Percentiles rank a stretch among this genome's conserved stretches.
phyloP scores from a whole-genome alignment of 2,329 filamentous ascomycete genomes.

The Aureobasidium sp. region DNA sequence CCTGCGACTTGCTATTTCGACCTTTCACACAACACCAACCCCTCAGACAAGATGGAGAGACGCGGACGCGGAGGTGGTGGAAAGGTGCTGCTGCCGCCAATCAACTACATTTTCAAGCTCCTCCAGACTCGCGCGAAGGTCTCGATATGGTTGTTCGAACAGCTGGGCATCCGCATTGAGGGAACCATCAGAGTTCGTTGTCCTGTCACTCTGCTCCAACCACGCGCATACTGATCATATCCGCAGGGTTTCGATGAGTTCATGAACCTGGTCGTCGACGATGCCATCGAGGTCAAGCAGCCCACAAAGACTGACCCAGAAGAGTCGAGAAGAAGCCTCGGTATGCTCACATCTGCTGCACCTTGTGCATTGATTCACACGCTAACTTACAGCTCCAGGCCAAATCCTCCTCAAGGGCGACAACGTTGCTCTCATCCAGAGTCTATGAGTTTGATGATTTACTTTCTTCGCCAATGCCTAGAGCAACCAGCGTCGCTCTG shows the following conservation, averaged over 20 bases:
- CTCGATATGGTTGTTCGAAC: conserved; percentile 95
- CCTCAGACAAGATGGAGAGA: conserved; percentile 39
- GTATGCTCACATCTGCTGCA: conserved; percentile 40
- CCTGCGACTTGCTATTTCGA: not conserved
- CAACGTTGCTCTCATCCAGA: conserved; percentile 72
- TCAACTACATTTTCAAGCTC: conserved; percentile 92
- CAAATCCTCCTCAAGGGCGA: conserved; percentile 84
- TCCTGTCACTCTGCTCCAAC: conserved; percentile 11
- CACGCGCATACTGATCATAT: conserved; percentile 5
- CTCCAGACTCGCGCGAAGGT: conserved; percentile 77
- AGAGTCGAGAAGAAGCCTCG: conserved; percentile 69
- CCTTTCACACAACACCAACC: not conserved
- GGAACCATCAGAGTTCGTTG: conserved; percentile 79
- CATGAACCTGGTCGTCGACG: conserved; percentile 96
- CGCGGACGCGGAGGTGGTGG: conserved; percentile 44
- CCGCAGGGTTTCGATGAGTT: conserved; percentile 92
- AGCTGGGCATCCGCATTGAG: conserved; percentile 87
- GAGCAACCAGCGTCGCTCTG: not conserved
- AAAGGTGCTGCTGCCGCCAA: conserved; percentile 65
- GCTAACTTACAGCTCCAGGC: conserved; percentile 39
- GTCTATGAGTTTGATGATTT: conserved; percentile 8
- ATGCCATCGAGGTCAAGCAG: conserved; percentile 85
- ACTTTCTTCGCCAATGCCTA: not conserved
- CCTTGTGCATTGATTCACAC: not conserved
- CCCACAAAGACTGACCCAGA: conserved; percentile 68